A percentile compares a stretch with the other conserved stretches of the same genome.
Conservation (phyloP, 164 flowering plant genomes). For the Nymphaea colorata region DNA sequence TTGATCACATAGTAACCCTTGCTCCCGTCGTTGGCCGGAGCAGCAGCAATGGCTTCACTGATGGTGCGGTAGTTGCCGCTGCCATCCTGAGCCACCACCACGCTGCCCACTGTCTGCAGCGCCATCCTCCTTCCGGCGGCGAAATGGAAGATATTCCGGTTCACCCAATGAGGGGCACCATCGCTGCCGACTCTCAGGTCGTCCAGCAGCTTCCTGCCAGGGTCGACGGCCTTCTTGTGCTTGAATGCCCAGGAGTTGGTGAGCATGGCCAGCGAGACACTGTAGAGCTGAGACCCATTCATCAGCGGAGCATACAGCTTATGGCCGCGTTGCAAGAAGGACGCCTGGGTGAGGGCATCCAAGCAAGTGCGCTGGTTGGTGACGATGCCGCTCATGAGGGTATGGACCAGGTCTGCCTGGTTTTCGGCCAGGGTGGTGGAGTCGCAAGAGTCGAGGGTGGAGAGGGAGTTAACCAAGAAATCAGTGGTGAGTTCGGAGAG, state of each 20-base stretch:
- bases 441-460: not conserved
- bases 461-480: not conserved
- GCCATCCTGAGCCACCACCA: conserved; percentile 29
- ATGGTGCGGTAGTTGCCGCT: conserved; percentile 29
- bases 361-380: conserved; percentile 28
- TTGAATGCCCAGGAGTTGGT: conserved; percentile 11
- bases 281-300: conserved; percentile 11
- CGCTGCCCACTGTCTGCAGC: not conserved
- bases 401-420: conserved; percentile 21
- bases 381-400: conserved; percentile 22
- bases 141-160: not conserved
- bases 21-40: conserved; percentile 18
- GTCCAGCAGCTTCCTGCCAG: not conserved
- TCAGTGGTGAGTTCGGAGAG: conserved; percentile 8
- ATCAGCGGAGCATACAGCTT: conserved; percentile 10
- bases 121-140: not conserved
- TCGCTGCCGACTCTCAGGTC: not conserved
- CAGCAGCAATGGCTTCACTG: conserved; percentile 31
- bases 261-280: conserved; percentile 17
- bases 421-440: not conserved
- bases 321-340: conserved; percentile 3
- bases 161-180: not conserved
- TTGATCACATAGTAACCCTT: conserved; percentile 38
- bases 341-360: conserved; percentile 13
- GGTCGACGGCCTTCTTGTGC: not conserved